Conservation (phyloP, 148 eudicot genomes). For the Amaranthus palmeri region DNA sequence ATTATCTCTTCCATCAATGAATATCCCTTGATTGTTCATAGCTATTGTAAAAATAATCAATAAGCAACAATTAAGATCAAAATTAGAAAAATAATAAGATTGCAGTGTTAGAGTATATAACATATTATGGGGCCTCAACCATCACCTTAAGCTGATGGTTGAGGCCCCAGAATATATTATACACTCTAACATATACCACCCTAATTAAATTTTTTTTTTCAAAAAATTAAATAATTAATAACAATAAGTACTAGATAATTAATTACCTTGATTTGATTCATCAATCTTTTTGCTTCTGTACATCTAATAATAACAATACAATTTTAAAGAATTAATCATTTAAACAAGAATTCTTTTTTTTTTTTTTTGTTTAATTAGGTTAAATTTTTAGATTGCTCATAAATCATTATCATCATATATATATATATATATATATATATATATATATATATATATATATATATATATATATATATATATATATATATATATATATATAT, state of each 20-base stretch:
- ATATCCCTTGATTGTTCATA: slow-evolving; percentile 42
- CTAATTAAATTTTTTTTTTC: background rate
- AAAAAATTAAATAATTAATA: background rate
- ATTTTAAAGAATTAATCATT: background rate
- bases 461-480: too few relatives aligned
- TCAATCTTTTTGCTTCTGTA: slow-evolving; percentile 84
- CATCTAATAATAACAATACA: slow-evolving; percentile 43
- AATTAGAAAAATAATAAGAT: background rate
- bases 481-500: too few relatives aligned
- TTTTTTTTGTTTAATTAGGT: background rate
- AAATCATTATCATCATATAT: too few relatives aligned
- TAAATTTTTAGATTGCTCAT: background rate
- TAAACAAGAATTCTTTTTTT: background rate
- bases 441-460: too few relatives aligned
- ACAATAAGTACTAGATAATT: background rate
- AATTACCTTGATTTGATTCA: slow-evolving; percentile 70
- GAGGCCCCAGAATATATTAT: too few relatives aligned
- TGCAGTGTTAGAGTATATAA: too few relatives aligned
- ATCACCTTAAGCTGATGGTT: too few relatives aligned
- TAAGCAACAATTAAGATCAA: background rate
- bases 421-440: too few relatives aligned
- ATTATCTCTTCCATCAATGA: slow-evolving; percentile 47
- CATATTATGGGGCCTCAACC: too few relatives aligned
- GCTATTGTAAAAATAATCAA: slow-evolving; percentile 3
- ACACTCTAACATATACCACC: too few relatives aligned